Percentiles rank a stretch among this genome's conserved stretches.
Evolutionary conservation across 2,329 filamentous ascomycete species (phyloP).

Genomic region (Elsinoe batatas): DNA sequence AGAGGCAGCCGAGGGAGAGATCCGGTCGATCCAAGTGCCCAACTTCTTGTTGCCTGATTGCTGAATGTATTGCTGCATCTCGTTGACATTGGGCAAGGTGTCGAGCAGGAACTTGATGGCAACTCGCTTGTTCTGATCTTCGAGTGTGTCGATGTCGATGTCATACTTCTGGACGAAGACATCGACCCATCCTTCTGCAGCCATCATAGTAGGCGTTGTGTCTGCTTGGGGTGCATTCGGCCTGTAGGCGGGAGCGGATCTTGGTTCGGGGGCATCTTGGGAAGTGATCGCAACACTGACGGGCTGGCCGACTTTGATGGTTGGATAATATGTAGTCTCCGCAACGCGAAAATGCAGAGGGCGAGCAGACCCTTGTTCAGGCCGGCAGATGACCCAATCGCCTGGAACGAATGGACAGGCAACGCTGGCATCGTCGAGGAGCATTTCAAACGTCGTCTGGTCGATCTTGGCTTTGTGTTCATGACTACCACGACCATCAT

Average conservation of each 20-base stretch:
- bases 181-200: constrained; percentile 19
- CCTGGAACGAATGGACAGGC: constrained; percentile 34
- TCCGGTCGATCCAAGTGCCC: constrained; percentile 43
- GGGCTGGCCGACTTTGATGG: constrained; percentile 29
- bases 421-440: background rate
- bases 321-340: constrained; percentile 37
- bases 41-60: constrained; percentile 19
- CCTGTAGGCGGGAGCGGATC: background rate
- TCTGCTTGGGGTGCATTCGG: too few species aligned
- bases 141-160: constrained; percentile 49
- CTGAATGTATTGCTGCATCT: constrained; percentile 45
- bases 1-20: constrained; percentile 56
- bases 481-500: background rate
- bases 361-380: constrained; percentile 2
- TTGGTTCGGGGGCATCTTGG: background rate
- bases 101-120: constrained; percentile 46
- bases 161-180: constrained; percentile 40
- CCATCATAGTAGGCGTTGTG: background rate
- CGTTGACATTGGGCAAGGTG: constrained; percentile 50
- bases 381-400: constrained; percentile 42
- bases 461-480: constrained; percentile 11
- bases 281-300: constrained; percentile 5
- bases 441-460: background rate
- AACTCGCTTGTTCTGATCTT: constrained; percentile 36
- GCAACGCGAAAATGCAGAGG: constrained; percentile 42